phyloP scores from a whole-genome alignment of 1,284 basidiomycete species.

The Apiotrichum laibachii region DNA sequence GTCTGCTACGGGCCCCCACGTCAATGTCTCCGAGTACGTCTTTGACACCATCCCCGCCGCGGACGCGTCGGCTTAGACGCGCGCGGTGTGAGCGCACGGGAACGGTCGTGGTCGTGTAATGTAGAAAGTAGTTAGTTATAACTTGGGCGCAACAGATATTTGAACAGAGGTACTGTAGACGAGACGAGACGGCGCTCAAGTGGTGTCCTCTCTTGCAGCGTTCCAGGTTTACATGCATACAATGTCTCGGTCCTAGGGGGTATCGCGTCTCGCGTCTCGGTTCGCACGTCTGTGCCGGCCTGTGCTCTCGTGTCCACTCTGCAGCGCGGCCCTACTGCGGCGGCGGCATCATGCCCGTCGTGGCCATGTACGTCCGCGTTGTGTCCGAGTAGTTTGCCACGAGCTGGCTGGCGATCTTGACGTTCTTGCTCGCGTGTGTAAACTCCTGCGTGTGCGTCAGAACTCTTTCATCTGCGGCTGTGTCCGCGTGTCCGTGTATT shows the following conservation, averaged over 20 bases:
- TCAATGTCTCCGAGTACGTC: constrained; percentile 34
- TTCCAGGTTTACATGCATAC: no score
- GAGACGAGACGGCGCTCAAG: no score
- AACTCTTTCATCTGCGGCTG: neutral
- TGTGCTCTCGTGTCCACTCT: no score
- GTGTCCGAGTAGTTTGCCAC: constrained; percentile 78
- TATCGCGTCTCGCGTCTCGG: no score
- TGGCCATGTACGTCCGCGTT: constrained; percentile 78
- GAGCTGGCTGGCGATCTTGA: constrained; percentile 72
- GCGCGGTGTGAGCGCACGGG: no score
- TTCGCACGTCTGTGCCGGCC: no score
- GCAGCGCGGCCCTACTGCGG: constrained; percentile 16
- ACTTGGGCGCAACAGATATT: neutral
- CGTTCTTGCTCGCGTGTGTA: constrained; percentile 38
- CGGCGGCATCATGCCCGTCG: constrained; percentile 49
- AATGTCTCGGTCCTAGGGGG: no score
- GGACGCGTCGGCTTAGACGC: no score
- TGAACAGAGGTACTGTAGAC: neutral
- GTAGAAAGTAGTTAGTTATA: no score
- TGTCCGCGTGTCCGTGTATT: neutral
- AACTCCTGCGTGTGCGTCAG: constrained; percentile 33
- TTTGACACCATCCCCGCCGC: constrained; percentile 22
- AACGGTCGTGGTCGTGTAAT: no score
- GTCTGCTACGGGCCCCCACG: constrained; percentile 20
- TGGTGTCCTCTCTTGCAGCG: no score